phyloP scores from a whole-genome alignment of 805 yeast genomes.

The Wickerhamiella domercqiae region DNA sequence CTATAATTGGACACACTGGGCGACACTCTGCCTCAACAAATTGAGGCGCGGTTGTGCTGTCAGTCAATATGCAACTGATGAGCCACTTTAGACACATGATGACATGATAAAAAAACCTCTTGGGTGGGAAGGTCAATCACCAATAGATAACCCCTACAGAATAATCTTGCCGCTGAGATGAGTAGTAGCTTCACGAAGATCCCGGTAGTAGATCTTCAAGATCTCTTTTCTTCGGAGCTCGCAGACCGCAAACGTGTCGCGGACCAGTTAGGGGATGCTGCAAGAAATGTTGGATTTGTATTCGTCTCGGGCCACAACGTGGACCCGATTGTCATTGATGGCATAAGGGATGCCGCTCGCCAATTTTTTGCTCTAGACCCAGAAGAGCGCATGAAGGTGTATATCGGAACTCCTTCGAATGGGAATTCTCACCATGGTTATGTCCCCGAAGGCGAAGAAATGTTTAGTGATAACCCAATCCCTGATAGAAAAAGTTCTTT shows the following conservation, averaged over 20 bases:
- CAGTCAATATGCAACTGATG: too few species aligned
- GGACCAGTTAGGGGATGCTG: slow-evolving; percentile 27
- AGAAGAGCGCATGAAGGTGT: slow-evolving; percentile 26
- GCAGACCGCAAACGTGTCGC: slow-evolving; percentile 11
- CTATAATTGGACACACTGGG: too few species aligned
- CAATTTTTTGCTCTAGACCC: slow-evolving; percentile 34
- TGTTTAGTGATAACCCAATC: slow-evolving; percentile 8
- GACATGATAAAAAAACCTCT: too few species aligned
- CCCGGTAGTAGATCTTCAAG: slow-evolving; percentile 6
- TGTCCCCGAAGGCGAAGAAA: slow-evolving; percentile 10
- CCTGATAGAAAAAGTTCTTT: slow-evolving; percentile 49
- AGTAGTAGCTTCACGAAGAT: slow-evolving; percentile 1
- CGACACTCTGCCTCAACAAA: too few species aligned
- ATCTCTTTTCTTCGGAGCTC: slow-evolving; percentile 2
- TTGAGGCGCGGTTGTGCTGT: too few species aligned
- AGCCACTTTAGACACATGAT: too few species aligned
- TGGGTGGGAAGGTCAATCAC: too few species aligned
- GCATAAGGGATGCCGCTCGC: slow-evolving; percentile 27
- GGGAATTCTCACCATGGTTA: slow-evolving; percentile 31
- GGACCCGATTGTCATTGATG: slow-evolving; percentile 13
- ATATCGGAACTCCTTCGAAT: slow-evolving; percentile 41
- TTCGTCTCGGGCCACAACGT: slow-evolving; percentile 30
- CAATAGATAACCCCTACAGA: too few species aligned
- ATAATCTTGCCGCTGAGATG: too few species aligned
- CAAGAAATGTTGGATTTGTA: slow-evolving; percentile 42